Conservation (phyloP, 208 protist species). For the Leptomonas seymouri region DNA sequence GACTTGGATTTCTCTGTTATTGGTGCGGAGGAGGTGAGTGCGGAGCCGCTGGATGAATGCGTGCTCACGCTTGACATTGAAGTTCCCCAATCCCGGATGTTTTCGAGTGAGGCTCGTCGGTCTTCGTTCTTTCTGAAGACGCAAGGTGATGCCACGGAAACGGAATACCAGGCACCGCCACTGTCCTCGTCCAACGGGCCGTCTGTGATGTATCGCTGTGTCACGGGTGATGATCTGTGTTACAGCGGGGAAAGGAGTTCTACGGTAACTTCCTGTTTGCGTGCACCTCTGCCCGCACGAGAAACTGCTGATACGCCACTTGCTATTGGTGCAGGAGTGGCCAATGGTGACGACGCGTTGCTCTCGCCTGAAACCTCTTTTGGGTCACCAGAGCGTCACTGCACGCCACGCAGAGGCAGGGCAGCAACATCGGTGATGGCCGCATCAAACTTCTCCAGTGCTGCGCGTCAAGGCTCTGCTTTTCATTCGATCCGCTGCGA, state of each 20-base stretch:
- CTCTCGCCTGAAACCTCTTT: background rate
- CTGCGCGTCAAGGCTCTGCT: constrained; percentile 1
- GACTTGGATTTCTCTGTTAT: constrained; percentile 66
- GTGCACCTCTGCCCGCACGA: background rate
- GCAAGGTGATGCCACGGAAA: background rate
- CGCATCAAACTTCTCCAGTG: background rate
- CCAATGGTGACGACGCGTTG: background rate
- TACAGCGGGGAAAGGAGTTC: constrained; percentile 13
- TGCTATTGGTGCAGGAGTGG: too few relatives aligned
- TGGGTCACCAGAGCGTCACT: background rate
- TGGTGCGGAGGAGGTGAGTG: constrained; percentile 48
- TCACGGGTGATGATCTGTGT: constrained; percentile 5
- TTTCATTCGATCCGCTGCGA: constrained; percentile 5
- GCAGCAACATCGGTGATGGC: background rate
- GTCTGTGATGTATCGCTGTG: constrained; percentile 21
- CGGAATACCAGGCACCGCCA: background rate
- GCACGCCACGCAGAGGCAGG: background rate
- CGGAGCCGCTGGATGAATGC: constrained; percentile 84
- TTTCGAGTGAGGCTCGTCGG: background rate
- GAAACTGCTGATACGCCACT: background rate
- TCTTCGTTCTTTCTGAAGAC: background rate
- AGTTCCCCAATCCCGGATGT: constrained; percentile 13
- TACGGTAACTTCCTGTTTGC: background rate
- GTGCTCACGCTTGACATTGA: constrained; percentile 46
- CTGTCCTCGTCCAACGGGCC: background rate